Evolutionary conservation across 768 basidiomycete species (phyloP).

Genomic region (Plicaturopsis crispa): DNA sequence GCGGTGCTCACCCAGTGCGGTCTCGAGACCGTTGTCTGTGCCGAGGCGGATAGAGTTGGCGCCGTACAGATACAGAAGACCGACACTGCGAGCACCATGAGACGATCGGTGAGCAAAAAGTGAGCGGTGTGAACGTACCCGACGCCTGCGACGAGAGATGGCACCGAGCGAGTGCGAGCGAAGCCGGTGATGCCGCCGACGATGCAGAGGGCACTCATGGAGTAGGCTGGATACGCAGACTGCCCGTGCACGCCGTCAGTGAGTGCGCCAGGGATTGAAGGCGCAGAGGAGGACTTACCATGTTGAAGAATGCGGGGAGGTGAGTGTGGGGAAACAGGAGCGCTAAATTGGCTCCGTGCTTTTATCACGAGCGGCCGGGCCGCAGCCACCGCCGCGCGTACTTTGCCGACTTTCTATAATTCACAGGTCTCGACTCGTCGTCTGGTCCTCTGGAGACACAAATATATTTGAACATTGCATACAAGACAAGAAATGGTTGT

Average conservation of each 20-base stretch:
- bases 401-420: no score
- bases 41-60: constrained; percentile 71
- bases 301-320: no score
- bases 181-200: constrained; percentile 73
- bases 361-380: no score
- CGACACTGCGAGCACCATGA: constrained; percentile 43
- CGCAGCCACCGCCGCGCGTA: no score
- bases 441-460: no score
- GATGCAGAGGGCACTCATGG: constrained; percentile 71
- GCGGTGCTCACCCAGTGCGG: constrained; percentile 54
- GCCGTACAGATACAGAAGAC: constrained; percentile 72
- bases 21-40: constrained; percentile 66
- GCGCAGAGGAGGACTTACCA: no score
- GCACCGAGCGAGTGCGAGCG: constrained; percentile 65
- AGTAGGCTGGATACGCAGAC: constrained; percentile 79
- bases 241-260: constrained; percentile 14
- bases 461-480: no score
- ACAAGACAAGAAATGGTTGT: no score
- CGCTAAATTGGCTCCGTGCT: no score
- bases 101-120: neutral
- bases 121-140: constrained; percentile 36
- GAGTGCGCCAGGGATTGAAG: no score
- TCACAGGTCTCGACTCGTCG: no score
- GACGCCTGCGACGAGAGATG: constrained; percentile 77
- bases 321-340: no score